These are phyloP conservation scores for Anastatica hierochuntica DNA, from an alignment of 345 rosid species.

Conservation along the genomic window DNA sequence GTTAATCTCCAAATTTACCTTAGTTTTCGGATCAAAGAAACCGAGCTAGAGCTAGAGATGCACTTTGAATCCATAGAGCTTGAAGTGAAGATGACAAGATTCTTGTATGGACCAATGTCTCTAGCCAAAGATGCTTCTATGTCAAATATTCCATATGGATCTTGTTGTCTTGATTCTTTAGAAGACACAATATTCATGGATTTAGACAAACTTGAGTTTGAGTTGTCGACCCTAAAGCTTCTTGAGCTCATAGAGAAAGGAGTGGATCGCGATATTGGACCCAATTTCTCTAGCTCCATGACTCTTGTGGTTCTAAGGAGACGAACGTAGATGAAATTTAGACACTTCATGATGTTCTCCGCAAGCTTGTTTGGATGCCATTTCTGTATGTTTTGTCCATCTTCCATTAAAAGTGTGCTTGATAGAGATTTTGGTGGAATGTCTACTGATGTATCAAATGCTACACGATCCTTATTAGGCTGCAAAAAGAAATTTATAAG, in stretches of 20 bases:
- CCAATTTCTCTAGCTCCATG: constrained; percentile 65
- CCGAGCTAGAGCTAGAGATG: constrained; percentile 68
- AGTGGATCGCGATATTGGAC: constrained; percentile 53
- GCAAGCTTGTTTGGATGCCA: constrained; percentile 84
- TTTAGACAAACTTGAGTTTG: constrained; percentile 35
- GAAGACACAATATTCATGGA: constrained; percentile 35
- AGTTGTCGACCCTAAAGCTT: constrained; percentile 59
- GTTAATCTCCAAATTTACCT: constrained; percentile 38
- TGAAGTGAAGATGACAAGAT: constrained; percentile 71
- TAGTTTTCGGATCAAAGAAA: constrained; percentile 59
- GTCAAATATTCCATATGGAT: constrained; percentile 74
- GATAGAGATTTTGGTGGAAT: constrained; percentile 45
- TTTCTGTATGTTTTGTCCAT: constrained; percentile 41
- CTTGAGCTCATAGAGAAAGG: constrained; percentile 47
- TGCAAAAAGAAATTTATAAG: constrained; percentile 17
- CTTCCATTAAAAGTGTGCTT: constrained; percentile 44
- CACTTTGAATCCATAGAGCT: constrained; percentile 74
- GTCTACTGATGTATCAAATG: constrained; percentile 34
- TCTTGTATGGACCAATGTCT: constrained; percentile 85
- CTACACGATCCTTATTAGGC: constrained; percentile 49
- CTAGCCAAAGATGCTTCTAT: constrained; percentile 71
- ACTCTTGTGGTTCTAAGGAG: constrained; percentile 79
- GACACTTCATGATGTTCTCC: constrained; percentile 74
- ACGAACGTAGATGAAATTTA: constrained; percentile 65
- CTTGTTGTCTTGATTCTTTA: constrained; percentile 76